Base-by-base conservation (phyloP, 1,284 basidiomycete genomes). In the Acaromyces ingoldii region DNA sequence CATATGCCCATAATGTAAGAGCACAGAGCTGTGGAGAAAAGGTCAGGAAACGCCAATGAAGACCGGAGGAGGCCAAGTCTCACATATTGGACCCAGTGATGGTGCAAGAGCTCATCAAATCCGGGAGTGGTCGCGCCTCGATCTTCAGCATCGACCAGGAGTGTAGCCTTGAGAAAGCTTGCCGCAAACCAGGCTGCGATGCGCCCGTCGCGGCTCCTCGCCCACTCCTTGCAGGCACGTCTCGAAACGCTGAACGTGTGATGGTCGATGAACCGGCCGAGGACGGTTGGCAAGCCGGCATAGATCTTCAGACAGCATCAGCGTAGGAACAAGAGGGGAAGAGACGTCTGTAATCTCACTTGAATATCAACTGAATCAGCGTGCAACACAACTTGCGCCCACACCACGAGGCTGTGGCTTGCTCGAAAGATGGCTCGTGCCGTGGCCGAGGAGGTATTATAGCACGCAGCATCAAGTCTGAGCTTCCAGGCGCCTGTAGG, bases 331-430 rank as follows among this genome's bases (percentile, higher is more conserved):
- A 13, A 41, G 28, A 41, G 24, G 39, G 22, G 29, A 39, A 17
- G 24, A 19, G 33, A 38, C n/a, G n/a, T n/a, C n/a, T n/a, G n/a
- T n/a, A n/a, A n/a, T n/a, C n/a, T n/a, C n/a, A n/a, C 36, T 26
- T 67, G 65, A 15, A 67, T 65, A 28, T 63, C 63, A 36, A 65
- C 55, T 22, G 62, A 58, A 28, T 67, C 65, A 15, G 60, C 65
- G 30, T 63, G 60, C 7, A 67, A 31, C 10, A 59, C 58, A 10
- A 67, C 55, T 48, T 67, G 63, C 15, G 63, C 58, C 17, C 61
- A 62, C 13, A 58, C 53, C 21, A 63, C 58, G 9, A 66, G 42
- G 43, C 61, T 63, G 5, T 62, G 59, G 7, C 58, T 62, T 4
- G 62, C 63, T 22, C 59, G 51, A 22, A 59, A 51, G 11, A 66